A percentile compares a stretch with the other conserved stretches of the same genome.
Evolutionary conservation across 1,139 yeast species (phyloP).

Genomic region (Yamadazyma songkhlaensis): DNA sequence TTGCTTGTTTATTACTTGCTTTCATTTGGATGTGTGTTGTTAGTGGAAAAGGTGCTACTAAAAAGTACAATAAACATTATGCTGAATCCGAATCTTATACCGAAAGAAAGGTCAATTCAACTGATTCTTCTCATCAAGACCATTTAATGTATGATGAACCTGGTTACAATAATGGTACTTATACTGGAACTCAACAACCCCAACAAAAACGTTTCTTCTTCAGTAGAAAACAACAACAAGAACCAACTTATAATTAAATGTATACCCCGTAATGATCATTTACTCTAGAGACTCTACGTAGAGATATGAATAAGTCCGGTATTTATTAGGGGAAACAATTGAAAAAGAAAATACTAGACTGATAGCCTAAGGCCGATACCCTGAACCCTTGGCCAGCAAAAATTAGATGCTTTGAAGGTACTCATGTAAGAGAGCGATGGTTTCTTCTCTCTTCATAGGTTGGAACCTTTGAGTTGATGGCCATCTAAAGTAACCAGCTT

Average conservation of each 20-base stretch:
- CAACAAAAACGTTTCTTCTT: slow-evolving; percentile 7
- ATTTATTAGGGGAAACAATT: slow-evolving; percentile 1
- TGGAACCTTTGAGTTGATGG: slow-evolving; percentile 10
- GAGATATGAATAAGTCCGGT: neutral
- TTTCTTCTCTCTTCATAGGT: slow-evolving; percentile 11
- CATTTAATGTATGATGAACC: slow-evolving; percentile 6
- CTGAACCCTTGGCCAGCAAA: neutral
- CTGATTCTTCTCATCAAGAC: slow-evolving; percentile 11
- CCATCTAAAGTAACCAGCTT: slow-evolving; percentile 8
- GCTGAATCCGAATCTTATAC: slow-evolving; percentile 12
- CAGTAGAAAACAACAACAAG: slow-evolving; percentile 4
- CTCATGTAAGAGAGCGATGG: neutral
- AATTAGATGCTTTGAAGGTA: too few relatives aligned
- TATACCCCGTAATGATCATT: neutral
- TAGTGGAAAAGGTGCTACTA: slow-evolving; percentile 13
- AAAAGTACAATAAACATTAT: slow-evolving; percentile 3
- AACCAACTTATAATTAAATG: neutral
- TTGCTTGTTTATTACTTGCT: slow-evolving; percentile 40
- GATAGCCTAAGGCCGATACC: neutral
- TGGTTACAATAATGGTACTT: slow-evolving; percentile 1
- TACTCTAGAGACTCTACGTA: neutral
- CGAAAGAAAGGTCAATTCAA: slow-evolving; percentile 12
- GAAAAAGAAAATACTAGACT: slow-evolving; percentile 1
- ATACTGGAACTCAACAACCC: slow-evolving; percentile 2
- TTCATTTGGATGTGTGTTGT: slow-evolving; percentile 16